A percentile compares a stretch with the other conserved stretches of the same genome.
These are phyloP conservation scores for Uronychia binucleata DNA, from an alignment of 73 alveolate species.

Conservation along the genomic window DNA sequence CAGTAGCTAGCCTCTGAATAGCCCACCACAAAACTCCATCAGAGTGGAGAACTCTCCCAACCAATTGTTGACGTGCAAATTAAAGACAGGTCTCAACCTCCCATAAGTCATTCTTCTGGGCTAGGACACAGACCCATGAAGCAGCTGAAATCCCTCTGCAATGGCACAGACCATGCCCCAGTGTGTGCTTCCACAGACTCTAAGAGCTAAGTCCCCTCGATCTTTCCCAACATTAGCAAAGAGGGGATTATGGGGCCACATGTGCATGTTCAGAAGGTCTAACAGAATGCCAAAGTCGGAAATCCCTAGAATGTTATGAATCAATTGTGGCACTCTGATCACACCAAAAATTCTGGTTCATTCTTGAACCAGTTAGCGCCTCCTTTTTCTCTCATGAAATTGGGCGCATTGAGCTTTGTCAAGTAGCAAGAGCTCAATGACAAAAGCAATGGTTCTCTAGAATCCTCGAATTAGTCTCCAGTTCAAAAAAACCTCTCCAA, in stretches of 20 bases:
- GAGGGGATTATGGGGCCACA: not conserved
- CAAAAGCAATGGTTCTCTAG: not conserved
- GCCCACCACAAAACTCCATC: not conserved
- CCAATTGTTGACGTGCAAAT: not conserved
- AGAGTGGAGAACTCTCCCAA: not conserved
- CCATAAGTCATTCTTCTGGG: not conserved
- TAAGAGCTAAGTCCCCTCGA: no score
- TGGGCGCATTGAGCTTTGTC: not conserved
- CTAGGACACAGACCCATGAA: not conserved
- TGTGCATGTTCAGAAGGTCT: not conserved
- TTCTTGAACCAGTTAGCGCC: not conserved
- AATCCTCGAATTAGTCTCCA: not conserved
- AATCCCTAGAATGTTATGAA: no score
- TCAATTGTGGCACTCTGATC: no score
- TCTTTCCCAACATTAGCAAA: not conserved
- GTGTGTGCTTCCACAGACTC: no score
- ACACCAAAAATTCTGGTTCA: no score
- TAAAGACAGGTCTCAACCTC: not conserved
- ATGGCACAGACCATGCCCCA: not conserved
- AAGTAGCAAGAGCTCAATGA: not conserved
- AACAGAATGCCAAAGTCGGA: no score
- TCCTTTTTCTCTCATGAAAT: not conserved
- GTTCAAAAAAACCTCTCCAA: not conserved
- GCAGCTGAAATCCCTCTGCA: not conserved
- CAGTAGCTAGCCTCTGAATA: no score